A percentile compares a stretch with the other conserved stretches of the same genome.
These are phyloP conservation scores for Teratosphaeria destructans DNA, from an alignment of 2,329 filamentous ascomycete genomes.

Conservation along the genomic window DNA sequence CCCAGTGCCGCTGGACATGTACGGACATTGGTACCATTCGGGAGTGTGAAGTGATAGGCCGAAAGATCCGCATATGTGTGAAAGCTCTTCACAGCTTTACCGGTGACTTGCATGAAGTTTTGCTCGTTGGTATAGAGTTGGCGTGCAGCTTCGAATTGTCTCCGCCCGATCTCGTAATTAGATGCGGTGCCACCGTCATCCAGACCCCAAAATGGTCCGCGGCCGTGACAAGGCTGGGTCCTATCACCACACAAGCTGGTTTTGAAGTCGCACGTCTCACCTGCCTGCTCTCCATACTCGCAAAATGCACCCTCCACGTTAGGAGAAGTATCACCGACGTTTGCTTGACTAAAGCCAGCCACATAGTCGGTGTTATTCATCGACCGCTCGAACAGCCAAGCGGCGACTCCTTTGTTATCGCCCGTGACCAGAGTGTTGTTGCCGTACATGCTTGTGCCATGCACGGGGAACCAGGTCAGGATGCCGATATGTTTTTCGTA, in stretches of 20 bases:
- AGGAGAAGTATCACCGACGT: conserved; percentile 81
- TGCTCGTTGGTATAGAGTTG: conserved; percentile 43
- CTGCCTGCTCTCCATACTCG: conserved; percentile 61
- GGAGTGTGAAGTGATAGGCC: conserved; percentile 60
- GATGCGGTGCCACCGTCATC: conserved; percentile 57
- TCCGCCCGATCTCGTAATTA: conserved; percentile 64
- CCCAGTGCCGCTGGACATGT: conserved; percentile 84
- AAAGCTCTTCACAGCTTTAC: conserved; percentile 63
- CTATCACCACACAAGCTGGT: conserved; percentile 76
- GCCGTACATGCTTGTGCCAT: conserved; percentile 80
- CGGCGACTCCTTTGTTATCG: conserved; percentile 95
- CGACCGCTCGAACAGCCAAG: conserved; percentile 66
- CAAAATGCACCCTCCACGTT: conserved; percentile 84
- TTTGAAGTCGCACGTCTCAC: conserved; percentile 58
- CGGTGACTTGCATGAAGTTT: conserved; percentile 43
- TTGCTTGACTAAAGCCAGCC: conserved; percentile 85
- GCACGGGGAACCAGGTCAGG: conserved; percentile 83
- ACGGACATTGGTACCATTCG: conserved; percentile 57
- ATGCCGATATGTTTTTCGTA: conserved; percentile 70
- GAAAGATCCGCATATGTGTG: conserved; percentile 80
- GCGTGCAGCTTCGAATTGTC: conserved; percentile 57
- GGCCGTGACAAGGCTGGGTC: conserved; percentile 61
- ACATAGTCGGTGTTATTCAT: conserved; percentile 59
- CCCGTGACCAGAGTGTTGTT: conserved; percentile 87
- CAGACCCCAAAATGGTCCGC: conserved; percentile 58